Evolutionary conservation across 306 rosid genomes (phyloP).

Genomic region (Argentina anserina): DNA sequence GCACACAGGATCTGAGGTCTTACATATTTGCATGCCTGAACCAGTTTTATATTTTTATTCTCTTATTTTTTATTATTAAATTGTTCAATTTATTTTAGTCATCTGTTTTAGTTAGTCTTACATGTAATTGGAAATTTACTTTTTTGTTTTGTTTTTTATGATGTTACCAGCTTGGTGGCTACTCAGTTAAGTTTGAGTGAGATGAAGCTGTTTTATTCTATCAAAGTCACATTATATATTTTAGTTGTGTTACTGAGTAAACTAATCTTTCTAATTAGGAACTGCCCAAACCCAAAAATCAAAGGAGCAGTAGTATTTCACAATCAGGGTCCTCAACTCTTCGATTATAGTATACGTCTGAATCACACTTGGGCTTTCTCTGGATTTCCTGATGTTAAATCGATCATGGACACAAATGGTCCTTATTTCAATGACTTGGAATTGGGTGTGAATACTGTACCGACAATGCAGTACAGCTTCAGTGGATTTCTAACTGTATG

Average conservation of each 20-base stretch:
- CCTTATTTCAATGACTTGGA: slow-evolving; percentile 89
- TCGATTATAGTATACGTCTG: slow-evolving; percentile 94
- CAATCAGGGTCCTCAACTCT: slow-evolving; percentile 75
- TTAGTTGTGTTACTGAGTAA: slow-evolving; percentile 17
- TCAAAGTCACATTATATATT: slow-evolving; percentile 5
- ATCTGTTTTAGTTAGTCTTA: neutral
- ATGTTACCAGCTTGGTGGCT: neutral
- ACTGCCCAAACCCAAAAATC: slow-evolving; percentile 78
- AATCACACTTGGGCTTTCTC: slow-evolving; percentile 99
- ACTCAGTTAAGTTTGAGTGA: neutral
- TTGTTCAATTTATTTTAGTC: neutral
- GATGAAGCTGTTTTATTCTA: neutral
- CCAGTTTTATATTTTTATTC: neutral
- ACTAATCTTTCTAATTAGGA: slow-evolving; percentile 47
- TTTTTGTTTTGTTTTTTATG: neutral
- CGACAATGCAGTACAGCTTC: slow-evolving; percentile 92
- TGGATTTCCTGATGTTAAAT: slow-evolving; percentile 85
- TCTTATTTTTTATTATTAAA: no score
- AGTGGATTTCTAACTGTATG: slow-evolving; percentile 96
- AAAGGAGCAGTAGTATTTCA: slow-evolving; percentile 87
- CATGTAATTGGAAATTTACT: neutral
- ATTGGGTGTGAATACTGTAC: slow-evolving; percentile 61
- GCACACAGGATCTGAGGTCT: neutral
- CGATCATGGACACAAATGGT: slow-evolving; percentile 95
- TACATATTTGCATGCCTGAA: neutral